Conservation (phyloP, 331 rosid species). For the Saraca asoca region DNA sequence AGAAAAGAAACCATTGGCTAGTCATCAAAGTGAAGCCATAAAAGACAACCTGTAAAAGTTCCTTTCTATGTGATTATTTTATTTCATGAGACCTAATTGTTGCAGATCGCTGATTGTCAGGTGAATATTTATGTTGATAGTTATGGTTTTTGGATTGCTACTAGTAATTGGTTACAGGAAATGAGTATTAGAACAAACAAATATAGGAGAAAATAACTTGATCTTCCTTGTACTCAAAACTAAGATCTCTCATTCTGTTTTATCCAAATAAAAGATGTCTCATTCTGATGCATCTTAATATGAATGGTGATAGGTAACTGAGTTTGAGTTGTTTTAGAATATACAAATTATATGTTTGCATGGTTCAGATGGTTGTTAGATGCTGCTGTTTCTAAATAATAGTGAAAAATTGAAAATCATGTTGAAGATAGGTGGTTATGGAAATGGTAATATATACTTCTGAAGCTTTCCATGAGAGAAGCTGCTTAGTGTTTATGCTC, state of each 20-base stretch:
- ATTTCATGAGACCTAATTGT: constrained; percentile 7
- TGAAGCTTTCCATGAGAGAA: constrained; percentile 2
- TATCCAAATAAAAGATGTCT: neutral
- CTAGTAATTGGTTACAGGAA: neutral
- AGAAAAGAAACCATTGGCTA: neutral
- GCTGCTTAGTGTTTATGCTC: neutral
- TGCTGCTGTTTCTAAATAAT: neutral
- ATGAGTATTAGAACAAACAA: neutral
- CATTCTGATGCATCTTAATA: neutral
- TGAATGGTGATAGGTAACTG: neutral
- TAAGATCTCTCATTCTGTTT: too few relatives aligned
- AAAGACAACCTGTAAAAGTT: neutral
- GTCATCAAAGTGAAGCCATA: neutral
- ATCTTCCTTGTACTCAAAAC: too few relatives aligned
- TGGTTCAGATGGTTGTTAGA: neutral
- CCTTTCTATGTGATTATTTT: neutral
- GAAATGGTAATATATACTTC: neutral
- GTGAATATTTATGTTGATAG: neutral
- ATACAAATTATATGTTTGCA: neutral
- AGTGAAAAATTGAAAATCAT: neutral
- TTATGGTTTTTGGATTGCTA: constrained; percentile 5
- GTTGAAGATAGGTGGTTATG: neutral
- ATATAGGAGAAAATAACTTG: too few relatives aligned
- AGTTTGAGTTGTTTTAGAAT: neutral
- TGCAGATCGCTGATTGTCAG: neutral